Conservation (phyloP, 306 rosid species). For the Vigna hirtella region DNA sequence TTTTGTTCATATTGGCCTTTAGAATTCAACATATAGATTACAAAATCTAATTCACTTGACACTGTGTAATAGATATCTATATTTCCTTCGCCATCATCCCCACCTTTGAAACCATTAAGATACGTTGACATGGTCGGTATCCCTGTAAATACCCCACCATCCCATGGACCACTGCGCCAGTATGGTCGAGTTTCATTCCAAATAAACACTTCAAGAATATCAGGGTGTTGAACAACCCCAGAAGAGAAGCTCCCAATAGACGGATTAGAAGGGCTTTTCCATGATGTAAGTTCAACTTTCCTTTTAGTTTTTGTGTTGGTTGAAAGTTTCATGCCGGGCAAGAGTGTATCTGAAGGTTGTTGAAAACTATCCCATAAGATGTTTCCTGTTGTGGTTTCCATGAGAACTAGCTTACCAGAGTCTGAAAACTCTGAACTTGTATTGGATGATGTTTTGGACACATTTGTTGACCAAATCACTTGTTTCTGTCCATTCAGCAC, state of each 20-base stretch:
- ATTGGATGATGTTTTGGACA: constrained; percentile 22
- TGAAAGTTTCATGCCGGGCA: constrained; percentile 35
- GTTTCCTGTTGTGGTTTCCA: constrained; percentile 10
- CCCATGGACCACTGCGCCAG: constrained; percentile 50
- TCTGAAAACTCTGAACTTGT: constrained; percentile 46
- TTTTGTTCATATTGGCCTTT: not conserved
- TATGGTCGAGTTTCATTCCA: constrained; percentile 36
- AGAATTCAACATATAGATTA: not conserved
- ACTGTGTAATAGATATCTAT: not conserved
- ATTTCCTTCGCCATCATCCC: not conserved
- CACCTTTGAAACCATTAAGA: not conserved
- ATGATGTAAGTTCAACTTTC: constrained; percentile 21
- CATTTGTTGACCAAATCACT: constrained; percentile 50
- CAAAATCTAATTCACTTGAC: not conserved
- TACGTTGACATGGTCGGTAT: not conserved
- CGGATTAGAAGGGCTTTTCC: constrained; percentile 52
- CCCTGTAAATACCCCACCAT: not conserved
- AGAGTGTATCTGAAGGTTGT: constrained; percentile 38
- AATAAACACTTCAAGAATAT: constrained; percentile 23
- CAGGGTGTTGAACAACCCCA: not conserved
- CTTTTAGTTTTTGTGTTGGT: constrained; percentile 12
- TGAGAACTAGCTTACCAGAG: constrained; percentile 48
- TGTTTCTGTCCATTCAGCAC: constrained; percentile 38
- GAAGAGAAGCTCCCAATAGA: constrained; percentile 44
- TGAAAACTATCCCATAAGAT: constrained; percentile 51